phyloP scores from a whole-genome alignment of 1,284 basidiomycete species.

The Hypsizygus ulmarius region DNA sequence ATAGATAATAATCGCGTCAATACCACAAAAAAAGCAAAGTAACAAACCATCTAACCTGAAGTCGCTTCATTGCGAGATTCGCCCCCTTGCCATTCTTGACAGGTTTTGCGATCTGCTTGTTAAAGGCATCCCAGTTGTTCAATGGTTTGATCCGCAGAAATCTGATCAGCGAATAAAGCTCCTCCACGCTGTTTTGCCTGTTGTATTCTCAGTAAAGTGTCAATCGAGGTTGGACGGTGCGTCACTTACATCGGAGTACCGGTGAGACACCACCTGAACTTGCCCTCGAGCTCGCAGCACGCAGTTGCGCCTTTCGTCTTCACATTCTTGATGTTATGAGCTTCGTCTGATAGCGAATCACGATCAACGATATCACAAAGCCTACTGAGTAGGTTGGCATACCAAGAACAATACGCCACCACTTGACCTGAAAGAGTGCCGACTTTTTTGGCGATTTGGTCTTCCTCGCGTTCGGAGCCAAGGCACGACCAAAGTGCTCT shows the following conservation, averaged over 20 bases:
- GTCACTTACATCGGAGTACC: conserved; percentile 80
- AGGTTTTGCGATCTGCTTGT: conserved; percentile 75
- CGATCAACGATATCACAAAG: background rate
- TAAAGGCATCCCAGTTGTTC: conserved; percentile 79
- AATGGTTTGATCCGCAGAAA: conserved; percentile 87
- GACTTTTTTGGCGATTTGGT: conserved; percentile 47
- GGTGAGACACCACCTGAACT: conserved; percentile 88
- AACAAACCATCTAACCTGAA: conserved; percentile 54
- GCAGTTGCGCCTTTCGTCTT: conserved; percentile 81
- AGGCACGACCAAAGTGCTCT: conserved; percentile 38
- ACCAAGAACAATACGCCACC: conserved; percentile 88
- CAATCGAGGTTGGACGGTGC: too few relatives aligned
- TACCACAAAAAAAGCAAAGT: conserved; percentile 5
- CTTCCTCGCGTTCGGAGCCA: conserved; percentile 40
- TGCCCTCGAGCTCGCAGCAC: conserved; percentile 74
- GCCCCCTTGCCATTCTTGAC: conserved; percentile 70
- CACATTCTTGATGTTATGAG: conserved; percentile 96
- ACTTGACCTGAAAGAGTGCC: conserved; percentile 79
- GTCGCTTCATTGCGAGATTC: conserved; percentile 74
- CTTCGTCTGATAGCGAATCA: conserved; percentile 69
- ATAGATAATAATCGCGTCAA: conserved; percentile 2
- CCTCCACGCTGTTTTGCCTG: conserved; percentile 85
- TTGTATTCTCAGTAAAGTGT: background rate
- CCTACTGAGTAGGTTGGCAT: conserved; percentile 14
- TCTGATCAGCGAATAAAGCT: conserved; percentile 86